A percentile compares a stretch with the other conserved stretches of the same genome.
Evolutionary conservation across 78 protist species (phyloP).

Genomic region (Dictyostelium brefeldianum): DNA sequence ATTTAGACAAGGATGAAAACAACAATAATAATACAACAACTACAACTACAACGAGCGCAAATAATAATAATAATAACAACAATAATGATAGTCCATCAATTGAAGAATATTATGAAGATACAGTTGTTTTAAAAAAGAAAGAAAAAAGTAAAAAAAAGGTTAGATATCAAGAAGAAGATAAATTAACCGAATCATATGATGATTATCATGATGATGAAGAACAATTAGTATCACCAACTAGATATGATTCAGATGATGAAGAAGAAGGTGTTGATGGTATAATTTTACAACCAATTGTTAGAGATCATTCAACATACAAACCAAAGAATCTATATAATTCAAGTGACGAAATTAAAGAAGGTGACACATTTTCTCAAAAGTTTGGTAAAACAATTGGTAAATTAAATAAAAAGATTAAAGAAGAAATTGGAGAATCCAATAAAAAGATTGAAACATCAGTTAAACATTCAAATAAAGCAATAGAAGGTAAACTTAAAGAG

Average conservation of each 20-base stretch:
- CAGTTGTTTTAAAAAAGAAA: not conserved
- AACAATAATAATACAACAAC: too few species aligned
- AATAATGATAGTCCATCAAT: not conserved
- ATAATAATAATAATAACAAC: too few species aligned
- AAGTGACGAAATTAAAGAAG: conserved; percentile 45
- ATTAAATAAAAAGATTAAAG: conserved; percentile 8
- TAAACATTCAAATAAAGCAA: conserved; percentile 35
- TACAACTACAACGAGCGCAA: too few species aligned
- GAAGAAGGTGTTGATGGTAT: conserved; percentile 25
- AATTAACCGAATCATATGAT: not conserved
- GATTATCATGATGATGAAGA: not conserved
- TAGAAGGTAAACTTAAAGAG: conserved; percentile 22
- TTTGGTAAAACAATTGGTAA: conserved; percentile 21
- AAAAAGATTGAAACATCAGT: conserved; percentile 22
- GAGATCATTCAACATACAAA: conserved; percentile 33
- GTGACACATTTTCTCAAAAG: conserved; percentile 38
- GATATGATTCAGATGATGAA: not conserved
- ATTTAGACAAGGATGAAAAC: too few species aligned
- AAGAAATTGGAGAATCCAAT: conserved; percentile 27
- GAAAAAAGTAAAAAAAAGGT: conserved; percentile 3
- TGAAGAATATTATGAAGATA: not conserved
- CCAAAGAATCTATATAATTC: not conserved
- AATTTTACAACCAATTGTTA: conserved; percentile 43
- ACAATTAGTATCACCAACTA: not conserved
- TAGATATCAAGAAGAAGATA: conserved; percentile 8